phyloP scores from a whole-genome alignment of 768 basidiomycete genomes.

The Pleurotus tuber-regium region DNA sequence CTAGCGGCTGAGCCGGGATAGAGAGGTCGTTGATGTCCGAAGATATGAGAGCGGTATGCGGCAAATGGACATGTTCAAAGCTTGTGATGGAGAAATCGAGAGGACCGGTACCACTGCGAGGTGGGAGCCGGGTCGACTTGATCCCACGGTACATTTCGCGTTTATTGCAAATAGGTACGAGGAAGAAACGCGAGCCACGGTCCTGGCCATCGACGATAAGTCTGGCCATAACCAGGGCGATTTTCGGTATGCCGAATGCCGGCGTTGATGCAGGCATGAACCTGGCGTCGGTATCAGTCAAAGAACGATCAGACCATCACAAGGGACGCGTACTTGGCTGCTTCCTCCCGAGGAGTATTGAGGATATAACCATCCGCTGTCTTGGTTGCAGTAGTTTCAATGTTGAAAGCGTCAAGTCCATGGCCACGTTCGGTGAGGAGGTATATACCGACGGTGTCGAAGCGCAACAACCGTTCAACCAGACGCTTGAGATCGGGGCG shows the following conservation, averaged over 20 bases:
- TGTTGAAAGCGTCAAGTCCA: constrained; percentile 58
- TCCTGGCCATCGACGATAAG: constrained; percentile 50
- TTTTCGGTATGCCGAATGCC: constrained; percentile 48
- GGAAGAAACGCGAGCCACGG: constrained; percentile 49
- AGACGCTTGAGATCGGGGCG: constrained; percentile 50
- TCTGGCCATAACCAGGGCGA: constrained; percentile 56
- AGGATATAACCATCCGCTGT: constrained; percentile 50
- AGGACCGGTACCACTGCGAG: constrained; percentile 50
- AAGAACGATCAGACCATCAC: background rate
- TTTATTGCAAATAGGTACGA: constrained; percentile 54
- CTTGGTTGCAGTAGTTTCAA: constrained; percentile 59
- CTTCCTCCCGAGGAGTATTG: constrained; percentile 55
- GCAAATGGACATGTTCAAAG: constrained; percentile 53
- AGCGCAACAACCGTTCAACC: constrained; percentile 46
- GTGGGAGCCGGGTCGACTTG: constrained; percentile 45
- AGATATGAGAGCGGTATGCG: constrained; percentile 45
- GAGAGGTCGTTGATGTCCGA: constrained; percentile 40
- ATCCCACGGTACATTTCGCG: constrained; percentile 53
- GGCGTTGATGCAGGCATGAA: constrained; percentile 62
- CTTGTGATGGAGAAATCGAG: constrained; percentile 57
- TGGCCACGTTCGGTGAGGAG: constrained; percentile 57
- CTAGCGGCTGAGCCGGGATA: constrained; percentile 36
- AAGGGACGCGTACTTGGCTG: constrained; percentile 45
- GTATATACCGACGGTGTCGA: constrained; percentile 53
- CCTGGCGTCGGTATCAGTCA: constrained; percentile 25